Evolutionary conservation across 345 rosid species (phyloP), one percentile per base, ranked within the genome.

Genomic region (Limnanthes douglasii): DNA sequence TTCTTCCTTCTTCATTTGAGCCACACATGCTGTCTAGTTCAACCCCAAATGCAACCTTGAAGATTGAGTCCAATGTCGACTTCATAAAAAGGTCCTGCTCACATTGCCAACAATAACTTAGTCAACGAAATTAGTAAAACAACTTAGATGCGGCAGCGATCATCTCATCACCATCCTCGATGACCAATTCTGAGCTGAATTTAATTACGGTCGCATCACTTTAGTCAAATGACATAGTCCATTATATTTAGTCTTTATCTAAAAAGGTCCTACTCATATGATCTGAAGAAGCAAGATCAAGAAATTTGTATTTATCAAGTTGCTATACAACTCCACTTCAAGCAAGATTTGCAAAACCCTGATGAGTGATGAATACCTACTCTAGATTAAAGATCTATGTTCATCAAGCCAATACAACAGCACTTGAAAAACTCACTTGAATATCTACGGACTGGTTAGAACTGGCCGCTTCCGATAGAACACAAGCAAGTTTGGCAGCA

Each of bases 11-110:
- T 62, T 47, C 41, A 37, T 47, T 77, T 29, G 74, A 60, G 2
- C 77, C 84, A 9, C 51, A 57, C 65, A 72, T 49, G 61, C 86
- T 68, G 30, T 63, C 53, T 27, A 73, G 48, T 11, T 75, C 82
- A 28, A 72, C 75, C 9, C 94, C 94, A 23, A 86, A 86, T 19
- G 68, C 94, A 2, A 86, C 88, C 73, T 81, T 66, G 49, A 75
- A 70, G 12, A 86, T 82, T 0, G 93, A 78, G 30, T 81, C 88
- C 50, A 86, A 21, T 5, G 79, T 64, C 41, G 36, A 66, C 43
- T 66, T 65, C 97, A 78, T 72, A 54, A 82, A 23, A 15, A 75
- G 11, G 46, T 73, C 77, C 94, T 86, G 24, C 20, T 13, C 14
- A 20, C 37, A 12, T 17, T 18, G 25, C 31, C 15, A 20, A 10